Conservation (phyloP, 306 rosid genomes). For the Dalbergia cultrata region DNA sequence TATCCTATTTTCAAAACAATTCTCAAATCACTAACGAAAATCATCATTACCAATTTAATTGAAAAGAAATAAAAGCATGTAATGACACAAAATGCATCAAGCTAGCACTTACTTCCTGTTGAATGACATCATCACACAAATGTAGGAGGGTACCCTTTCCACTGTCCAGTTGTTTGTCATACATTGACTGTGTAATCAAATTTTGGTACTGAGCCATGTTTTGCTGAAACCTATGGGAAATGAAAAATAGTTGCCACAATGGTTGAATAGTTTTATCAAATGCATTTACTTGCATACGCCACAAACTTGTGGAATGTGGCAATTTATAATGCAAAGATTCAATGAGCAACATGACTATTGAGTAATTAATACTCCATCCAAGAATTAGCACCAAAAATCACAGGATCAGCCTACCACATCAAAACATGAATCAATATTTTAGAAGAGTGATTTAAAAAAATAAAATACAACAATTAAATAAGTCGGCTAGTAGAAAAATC, state of each 20-base stretch:
- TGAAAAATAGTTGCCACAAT: constrained; percentile 31
- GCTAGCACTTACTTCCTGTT: constrained; percentile 83
- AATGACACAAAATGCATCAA: constrained; percentile 30
- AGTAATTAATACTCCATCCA: constrained; percentile 15
- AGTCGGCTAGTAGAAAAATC: background rate
- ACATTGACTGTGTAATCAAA: constrained; percentile 96
- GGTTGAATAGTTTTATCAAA: constrained; percentile 23
- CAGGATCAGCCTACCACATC: background rate
- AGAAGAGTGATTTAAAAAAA: background rate
- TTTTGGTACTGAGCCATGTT: constrained; percentile 89
- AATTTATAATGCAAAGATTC: constrained; percentile 27
- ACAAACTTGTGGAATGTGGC: constrained; percentile 10
- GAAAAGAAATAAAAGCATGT: background rate
- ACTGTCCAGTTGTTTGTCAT: constrained; percentile 95
- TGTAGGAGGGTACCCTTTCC: constrained; percentile 99
- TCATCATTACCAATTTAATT: constrained; percentile 6
- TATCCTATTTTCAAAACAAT: constrained; percentile 20
- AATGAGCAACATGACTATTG: constrained; percentile 20
- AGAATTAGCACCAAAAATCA: background rate
- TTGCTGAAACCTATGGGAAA: constrained; percentile 77
- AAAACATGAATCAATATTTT: background rate
- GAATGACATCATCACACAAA: constrained; percentile 98
- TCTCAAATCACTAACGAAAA: constrained; percentile 8
- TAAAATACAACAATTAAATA: background rate
- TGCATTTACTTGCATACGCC: constrained; percentile 27